Percentiles rank a stretch among this genome's conserved stretches.
These are phyloP conservation scores for Penicillium crustosum DNA, from an alignment of 2,329 filamentous ascomycete genomes.

Conservation along the genomic window DNA sequence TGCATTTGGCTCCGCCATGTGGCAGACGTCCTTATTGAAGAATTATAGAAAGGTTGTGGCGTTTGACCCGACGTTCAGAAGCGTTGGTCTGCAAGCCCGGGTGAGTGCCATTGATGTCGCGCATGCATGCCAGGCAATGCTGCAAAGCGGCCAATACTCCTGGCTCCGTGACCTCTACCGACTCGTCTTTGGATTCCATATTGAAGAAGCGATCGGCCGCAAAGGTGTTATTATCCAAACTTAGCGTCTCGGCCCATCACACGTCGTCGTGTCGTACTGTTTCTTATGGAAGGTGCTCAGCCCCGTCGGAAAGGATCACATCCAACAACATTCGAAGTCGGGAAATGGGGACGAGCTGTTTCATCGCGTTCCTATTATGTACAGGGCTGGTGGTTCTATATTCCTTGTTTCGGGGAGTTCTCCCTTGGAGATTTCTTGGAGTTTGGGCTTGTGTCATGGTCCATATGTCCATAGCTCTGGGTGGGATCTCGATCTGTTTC, in stretches of 20 bases:
- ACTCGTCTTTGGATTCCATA: conserved; percentile 78
- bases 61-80: conserved; percentile 66
- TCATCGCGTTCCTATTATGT: not conserved
- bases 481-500: not conserved
- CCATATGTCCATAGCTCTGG: not conserved
- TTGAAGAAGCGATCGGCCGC: conserved; percentile 72
- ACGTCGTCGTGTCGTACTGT: not conserved
- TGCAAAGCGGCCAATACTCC: conserved; percentile 67
- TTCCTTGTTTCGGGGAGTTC: not conserved
- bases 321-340: not conserved
- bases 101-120: conserved; percentile 69
- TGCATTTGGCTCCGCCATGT: conserved; percentile 72
- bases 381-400: not conserved
- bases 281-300: not conserved
- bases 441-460: not conserved
- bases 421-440: not conserved
- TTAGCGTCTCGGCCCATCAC: conserved; percentile 11
- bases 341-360: not conserved
- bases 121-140: conserved; percentile 75
- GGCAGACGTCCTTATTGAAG: conserved; percentile 70
- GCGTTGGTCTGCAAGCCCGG: conserved; percentile 33
- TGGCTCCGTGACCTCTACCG: conserved; percentile 82
- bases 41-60: conserved; percentile 79
- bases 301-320: too few relatives aligned
- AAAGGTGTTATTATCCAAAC: conserved; percentile 56